Base-by-base conservation (phyloP, 176 grass and related monocot species). In the Olyra latifolia region DNA sequence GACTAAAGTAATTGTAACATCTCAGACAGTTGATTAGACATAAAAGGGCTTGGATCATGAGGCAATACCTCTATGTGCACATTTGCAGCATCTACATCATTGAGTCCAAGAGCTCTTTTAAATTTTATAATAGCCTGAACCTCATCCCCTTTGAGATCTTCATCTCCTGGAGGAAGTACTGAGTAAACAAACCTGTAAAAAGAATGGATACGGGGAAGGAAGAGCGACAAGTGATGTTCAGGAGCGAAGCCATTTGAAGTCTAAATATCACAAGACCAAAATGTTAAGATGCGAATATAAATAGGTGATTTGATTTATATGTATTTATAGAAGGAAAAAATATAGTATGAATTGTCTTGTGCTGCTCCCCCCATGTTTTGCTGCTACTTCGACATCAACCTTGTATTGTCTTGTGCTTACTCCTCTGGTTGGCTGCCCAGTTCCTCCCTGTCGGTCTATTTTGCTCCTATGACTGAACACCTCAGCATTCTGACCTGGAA, bases 71-170 rank as follows among this genome's bases (percentile, higher is more conserved):
- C 93, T 78, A 99, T 57, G 64, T 99, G 96, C 91, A 95, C 90
- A 69, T 87, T 93, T 81, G 96, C 92, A 71, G 96, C 96, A 84
- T 99, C 96, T 59, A 88, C 88, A 87, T 99, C 96, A 91, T 99
- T 90, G 22, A 99, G 87, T 48, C 87, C 88, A 86, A 99, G 90
- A 89, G 88, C 88, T 35, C 43, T 78, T 91, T 99, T 99, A 79
- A 99, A 95, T 88, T 91, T 95, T 80, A 79, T 69, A 78, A 95
- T 95, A 75, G 66, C 65, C 68, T 91, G 78, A 86, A 95, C 92
- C 90, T 99, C 96, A 9, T 75, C 86, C 50, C 96, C 96, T 78
- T 90, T 99, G 27, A 99, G 88, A 84, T 87, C 72, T 93, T 91
- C 88, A 82, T 89, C 88, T 61, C 54, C 93, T 78, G 87, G 88